Percentiles rank a stretch among this genome's conserved stretches.
phyloP scores from a whole-genome alignment of 805 yeast genomes.

The Yarrowia sp. region DNA sequence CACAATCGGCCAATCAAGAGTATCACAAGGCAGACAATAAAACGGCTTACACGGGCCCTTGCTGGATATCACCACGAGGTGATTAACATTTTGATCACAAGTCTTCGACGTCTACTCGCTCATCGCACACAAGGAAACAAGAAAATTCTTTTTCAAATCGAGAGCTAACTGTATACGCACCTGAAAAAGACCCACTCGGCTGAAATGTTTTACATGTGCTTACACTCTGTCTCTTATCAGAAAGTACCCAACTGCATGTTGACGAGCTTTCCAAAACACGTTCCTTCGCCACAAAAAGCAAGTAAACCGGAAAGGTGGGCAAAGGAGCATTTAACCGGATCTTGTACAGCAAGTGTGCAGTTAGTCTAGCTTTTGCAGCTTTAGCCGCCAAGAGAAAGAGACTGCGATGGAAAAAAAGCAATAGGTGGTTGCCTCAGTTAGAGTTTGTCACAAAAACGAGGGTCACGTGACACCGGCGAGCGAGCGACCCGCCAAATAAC shows the following conservation, averaged over 20 bases:
- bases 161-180: neutral
- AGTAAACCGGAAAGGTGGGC: constrained; percentile 1
- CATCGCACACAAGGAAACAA: neutral
- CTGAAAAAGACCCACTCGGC: neutral
- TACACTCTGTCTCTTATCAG: neutral
- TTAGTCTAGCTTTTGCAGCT: neutral
- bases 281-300: constrained; percentile 5
- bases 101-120: neutral
- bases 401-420: neutral
- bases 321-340: constrained; percentile 6
- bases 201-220: neutral
- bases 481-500: neutral
- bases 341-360: neutral
- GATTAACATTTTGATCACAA: constrained; percentile 11
- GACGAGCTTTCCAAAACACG: neutral
- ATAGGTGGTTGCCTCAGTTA: constrained; percentile 2
- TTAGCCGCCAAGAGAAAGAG: neutral
- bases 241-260: neutral
- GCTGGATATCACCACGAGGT: neutral
- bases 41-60: neutral
- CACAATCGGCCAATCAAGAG: constrained; percentile 3
- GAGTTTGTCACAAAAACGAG: neutral
- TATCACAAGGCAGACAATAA: neutral
- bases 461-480: constrained; percentile 1
- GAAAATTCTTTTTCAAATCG: neutral